Evolutionary conservation across 2,329 filamentous ascomycete genomes (phyloP).

Genomic region (Escovopsis sp.): DNA sequence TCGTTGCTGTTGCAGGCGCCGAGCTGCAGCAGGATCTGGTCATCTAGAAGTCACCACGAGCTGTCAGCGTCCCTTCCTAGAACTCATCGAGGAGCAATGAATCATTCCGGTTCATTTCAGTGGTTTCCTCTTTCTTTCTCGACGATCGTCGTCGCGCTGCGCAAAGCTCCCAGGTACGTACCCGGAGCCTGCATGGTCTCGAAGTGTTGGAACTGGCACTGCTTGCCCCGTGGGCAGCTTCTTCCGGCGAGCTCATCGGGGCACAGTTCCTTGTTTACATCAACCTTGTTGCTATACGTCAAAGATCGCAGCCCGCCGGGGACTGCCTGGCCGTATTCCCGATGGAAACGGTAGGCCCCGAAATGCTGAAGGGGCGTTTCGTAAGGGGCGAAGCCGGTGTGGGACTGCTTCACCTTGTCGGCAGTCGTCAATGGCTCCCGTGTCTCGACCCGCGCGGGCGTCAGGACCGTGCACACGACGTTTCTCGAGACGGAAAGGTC

Average conservation of each 20-base stretch:
- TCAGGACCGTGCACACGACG: conserved; percentile 7
- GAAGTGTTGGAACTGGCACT: conserved; percentile 72
- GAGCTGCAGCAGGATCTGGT: conserved; percentile 57
- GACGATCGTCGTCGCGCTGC: too few species aligned
- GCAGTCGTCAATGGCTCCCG: too few species aligned
- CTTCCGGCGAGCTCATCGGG: conserved; percentile 56
- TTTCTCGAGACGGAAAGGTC: conserved; percentile 8
- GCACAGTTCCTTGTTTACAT: conserved; percentile 59
- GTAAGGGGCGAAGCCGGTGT: conserved; percentile 42
- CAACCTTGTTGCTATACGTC: conserved; percentile 87
- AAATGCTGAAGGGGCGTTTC: conserved; percentile 71
- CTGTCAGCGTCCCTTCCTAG: conserved; percentile 34
- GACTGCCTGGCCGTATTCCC: conserved; percentile 53
- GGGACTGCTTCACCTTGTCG: background rate
- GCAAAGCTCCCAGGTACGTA: conserved; percentile 15
- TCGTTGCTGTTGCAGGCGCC: conserved; percentile 50
- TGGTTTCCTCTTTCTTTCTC: too few species aligned
- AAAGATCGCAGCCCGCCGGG: conserved; percentile 69
- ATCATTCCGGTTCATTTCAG: conserved; percentile 5
- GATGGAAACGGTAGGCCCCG: conserved; percentile 81
- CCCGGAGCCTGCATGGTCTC: conserved; percentile 22
- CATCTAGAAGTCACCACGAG: conserved; percentile 39
- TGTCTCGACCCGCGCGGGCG: conserved; percentile 8
- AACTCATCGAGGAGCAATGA: background rate
- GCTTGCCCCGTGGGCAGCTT: conserved; percentile 52